These are phyloP conservation scores for Penicillium sp. DNA, from an alignment of 2,329 filamentous ascomycete genomes.

Conservation along the genomic window DNA sequence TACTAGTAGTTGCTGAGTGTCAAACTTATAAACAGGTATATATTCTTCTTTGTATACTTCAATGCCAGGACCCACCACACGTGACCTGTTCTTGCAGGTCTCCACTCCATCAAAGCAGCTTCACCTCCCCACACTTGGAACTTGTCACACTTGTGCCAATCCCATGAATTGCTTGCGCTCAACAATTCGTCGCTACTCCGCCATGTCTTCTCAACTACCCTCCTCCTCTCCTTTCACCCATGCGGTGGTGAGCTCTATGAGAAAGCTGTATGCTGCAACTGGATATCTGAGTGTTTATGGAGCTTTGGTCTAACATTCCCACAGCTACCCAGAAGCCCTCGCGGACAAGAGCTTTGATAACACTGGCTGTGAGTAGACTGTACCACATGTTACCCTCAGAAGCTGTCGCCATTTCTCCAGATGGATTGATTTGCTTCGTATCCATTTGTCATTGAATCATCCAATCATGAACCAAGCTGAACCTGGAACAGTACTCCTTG, in stretches of 20 bases:
- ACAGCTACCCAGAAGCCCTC: constrained; percentile 83
- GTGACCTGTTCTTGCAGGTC: too few relatives aligned
- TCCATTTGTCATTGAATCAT: too few relatives aligned
- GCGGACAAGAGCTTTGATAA: constrained; percentile 95
- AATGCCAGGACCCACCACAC: too few relatives aligned
- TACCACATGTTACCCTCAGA: too few relatives aligned
- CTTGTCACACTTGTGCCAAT: background rate
- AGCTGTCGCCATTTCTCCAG: too few relatives aligned
- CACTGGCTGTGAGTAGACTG: constrained; percentile 70
- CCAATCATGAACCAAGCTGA: background rate
- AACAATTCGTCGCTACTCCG: constrained; percentile 29
- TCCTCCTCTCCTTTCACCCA: constrained; percentile 63
- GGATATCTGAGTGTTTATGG: constrained; percentile 8
- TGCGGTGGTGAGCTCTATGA: constrained; percentile 78
- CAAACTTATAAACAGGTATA: too few relatives aligned
- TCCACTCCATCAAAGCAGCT: too few relatives aligned
- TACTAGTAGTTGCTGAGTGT: too few relatives aligned
- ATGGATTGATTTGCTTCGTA: too few relatives aligned
- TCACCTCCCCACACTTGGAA: too few relatives aligned
- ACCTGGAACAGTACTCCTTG: constrained; percentile 64
- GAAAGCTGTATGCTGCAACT: constrained; percentile 67
- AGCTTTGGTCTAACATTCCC: constrained; percentile 14
- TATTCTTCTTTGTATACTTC: too few relatives aligned
- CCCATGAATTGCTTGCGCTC: constrained; percentile 30
- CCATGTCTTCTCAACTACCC: constrained; percentile 39